Base-by-base conservation (phyloP, 495 filamentous ascomycete species). In the Podospora fimiseda region DNA sequence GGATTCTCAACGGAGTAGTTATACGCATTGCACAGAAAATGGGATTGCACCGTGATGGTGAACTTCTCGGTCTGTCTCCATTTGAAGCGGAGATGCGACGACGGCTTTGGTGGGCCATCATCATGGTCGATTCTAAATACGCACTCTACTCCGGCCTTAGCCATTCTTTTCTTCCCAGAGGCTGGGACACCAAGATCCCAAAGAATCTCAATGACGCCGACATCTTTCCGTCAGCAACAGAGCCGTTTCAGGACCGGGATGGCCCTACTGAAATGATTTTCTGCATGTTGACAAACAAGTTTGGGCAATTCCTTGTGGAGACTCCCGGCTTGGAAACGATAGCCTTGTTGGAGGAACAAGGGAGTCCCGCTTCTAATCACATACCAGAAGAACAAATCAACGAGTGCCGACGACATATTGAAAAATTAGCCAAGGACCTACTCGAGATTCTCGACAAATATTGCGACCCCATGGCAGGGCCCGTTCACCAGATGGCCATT, bases 61-160 rank as follows among this genome's bases (percentile, higher is more conserved):
- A 82, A 9, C 70, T 77, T 14, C 80, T 88, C 53, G 79, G 81
- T 0, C 77, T 89, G n/a, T 58, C 74, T 3, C 76, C 83, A 2
- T 79, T 81, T 50, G 83, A 87, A 57, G 78, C 83, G 14, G 85
- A 89, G 58, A 83, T 85, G 63, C 75, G 85, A 15, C 75, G 85
- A 48, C 74, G 85, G 1, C 65, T 87, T 33, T 89, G 85, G 85
- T 89, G 83, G 84, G 81, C 84, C 54, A 85, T 88, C 30, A 70
- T 86, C 56, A 74, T 85, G 51, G 78, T 86, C 57, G 86, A 89
- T 50, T 72, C 70, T 23, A 71, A 72, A 52, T 72, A 68, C 46
- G 71, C 76, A 30, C 77, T 85, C 50, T 73, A 86, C 36, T 80
- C 84, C 43, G 86, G 86, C 21, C 80, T 83, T 14, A 79, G 78